Conservation (phyloP, 2,329 filamentous ascomycete genomes). For the Botrytis squamosa region DNA sequence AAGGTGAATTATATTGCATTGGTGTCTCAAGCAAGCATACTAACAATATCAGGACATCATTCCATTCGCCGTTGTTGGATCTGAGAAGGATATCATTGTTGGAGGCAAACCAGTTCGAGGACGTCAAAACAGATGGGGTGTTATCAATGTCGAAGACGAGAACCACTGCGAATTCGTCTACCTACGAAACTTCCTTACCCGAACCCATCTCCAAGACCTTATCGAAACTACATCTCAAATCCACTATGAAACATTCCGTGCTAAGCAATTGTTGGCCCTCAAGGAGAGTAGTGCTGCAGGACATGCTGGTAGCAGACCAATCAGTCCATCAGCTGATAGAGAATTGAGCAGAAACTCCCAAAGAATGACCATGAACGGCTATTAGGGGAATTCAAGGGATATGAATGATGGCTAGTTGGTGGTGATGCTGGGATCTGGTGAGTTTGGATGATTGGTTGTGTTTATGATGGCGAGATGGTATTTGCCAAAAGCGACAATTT, state of each 20-base stretch:
- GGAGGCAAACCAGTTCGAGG: conserved; percentile 96
- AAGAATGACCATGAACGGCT: conserved; percentile 98
- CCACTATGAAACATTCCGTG: conserved; percentile 99
- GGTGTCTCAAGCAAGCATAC: conserved; percentile 19
- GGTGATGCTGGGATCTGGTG: conserved; percentile 14
- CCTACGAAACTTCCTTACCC: conserved; percentile 95
- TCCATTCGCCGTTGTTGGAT: conserved; percentile 96
- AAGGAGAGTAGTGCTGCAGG: conserved; percentile 92
- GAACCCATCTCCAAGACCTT: conserved; percentile 96
- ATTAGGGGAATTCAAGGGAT: conserved; percentile 54
- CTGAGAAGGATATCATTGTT: conserved; percentile 96
- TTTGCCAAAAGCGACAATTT: conserved; percentile 40
- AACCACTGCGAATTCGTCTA: conserved; percentile 99
- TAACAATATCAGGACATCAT: conserved; percentile 71
- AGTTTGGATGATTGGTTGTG: conserved; percentile 23
- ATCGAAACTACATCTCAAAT: conserved; percentile 99
- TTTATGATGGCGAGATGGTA: conserved; percentile 37
- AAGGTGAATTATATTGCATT: conserved; percentile 62
- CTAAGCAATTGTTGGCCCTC: conserved; percentile 94
- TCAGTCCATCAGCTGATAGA: conserved; percentile 90
- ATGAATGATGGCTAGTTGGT: conserved; percentile 15
- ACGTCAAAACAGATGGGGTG: conserved; percentile 98
- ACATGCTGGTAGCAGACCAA: conserved; percentile 79
- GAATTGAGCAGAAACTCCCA: conserved; percentile 97
- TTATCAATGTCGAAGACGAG: conserved; percentile 99